phyloP scores from a whole-genome alignment of 768 basidiomycete species.

The Suillus sp. region DNA sequence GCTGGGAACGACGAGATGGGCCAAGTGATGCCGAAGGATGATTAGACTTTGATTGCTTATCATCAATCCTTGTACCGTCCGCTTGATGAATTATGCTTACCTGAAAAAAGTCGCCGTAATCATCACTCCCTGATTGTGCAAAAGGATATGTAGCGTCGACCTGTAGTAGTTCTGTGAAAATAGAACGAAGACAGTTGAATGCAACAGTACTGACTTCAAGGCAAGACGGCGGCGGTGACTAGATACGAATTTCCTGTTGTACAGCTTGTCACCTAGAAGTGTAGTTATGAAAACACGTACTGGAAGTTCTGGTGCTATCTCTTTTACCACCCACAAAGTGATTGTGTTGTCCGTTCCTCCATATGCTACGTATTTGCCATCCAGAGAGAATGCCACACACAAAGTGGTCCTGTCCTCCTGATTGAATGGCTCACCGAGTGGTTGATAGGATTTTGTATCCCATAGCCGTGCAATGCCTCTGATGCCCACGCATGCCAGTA shows the following conservation, averaged over 20 bases:
- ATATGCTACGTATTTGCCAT: constrained; percentile 3
- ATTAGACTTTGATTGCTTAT: neutral
- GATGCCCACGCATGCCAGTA: constrained; percentile 1
- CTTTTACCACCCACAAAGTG: neutral
- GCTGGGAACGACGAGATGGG: neutral
- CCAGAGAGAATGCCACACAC: neutral
- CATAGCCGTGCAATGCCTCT: neutral
- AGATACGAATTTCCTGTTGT: neutral
- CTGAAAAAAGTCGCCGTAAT: neutral
- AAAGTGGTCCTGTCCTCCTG: no score
- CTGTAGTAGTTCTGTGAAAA: neutral
- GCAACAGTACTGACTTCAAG: neutral
- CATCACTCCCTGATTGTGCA: neutral
- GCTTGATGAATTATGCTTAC: neutral
- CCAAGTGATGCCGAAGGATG: neutral
- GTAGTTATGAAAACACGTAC: neutral
- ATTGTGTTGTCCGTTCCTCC: neutral
- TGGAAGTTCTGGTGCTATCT: neutral
- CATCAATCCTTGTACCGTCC: neutral
- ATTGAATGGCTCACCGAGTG: neutral
- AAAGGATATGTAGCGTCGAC: neutral
- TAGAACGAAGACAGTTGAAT: neutral
- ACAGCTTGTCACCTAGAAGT: neutral
- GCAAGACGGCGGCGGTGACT: neutral
- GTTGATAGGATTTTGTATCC: neutral